phyloP scores from a whole-genome alignment of 1,139 yeast species.

The Magnusiomyces tetraspermus region DNA sequence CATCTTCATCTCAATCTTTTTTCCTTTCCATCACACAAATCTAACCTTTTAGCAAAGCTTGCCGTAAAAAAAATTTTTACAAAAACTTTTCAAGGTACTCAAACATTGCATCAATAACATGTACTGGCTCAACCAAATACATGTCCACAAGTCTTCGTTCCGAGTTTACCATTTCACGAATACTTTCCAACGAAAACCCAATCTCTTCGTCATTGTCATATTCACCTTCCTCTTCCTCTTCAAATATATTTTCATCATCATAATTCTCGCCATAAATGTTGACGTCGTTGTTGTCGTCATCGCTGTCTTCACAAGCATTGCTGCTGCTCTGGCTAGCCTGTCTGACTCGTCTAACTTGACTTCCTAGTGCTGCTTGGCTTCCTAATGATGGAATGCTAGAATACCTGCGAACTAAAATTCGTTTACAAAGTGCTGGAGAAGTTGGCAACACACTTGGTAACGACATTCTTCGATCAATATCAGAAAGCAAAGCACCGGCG shows the following conservation, averaged over 20 bases:
- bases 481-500: no score
- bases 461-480: no score
- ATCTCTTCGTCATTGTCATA: background rate
- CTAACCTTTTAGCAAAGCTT: no score
- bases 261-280: no score
- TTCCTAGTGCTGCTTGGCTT: constrained; percentile 3
- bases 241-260: no score
- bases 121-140: background rate
- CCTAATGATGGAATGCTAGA: background rate
- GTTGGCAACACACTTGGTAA: no score
- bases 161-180: background rate
- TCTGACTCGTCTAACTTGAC: no score
- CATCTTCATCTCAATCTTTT: no score
- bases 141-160: background rate
- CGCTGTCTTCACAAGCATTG: no score
- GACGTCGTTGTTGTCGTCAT: no score
- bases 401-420: background rate
- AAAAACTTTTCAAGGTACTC: background rate
- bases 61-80: background rate
- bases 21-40: no score
- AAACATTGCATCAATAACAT: constrained; percentile 2
- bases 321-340: no score
- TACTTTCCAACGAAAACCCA: background rate
- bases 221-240: background rate
- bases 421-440: background rate